These are phyloP conservation scores for Ceratobasidium sp. DNA, from an alignment of 1,284 basidiomycete species.

Conservation along the genomic window DNA sequence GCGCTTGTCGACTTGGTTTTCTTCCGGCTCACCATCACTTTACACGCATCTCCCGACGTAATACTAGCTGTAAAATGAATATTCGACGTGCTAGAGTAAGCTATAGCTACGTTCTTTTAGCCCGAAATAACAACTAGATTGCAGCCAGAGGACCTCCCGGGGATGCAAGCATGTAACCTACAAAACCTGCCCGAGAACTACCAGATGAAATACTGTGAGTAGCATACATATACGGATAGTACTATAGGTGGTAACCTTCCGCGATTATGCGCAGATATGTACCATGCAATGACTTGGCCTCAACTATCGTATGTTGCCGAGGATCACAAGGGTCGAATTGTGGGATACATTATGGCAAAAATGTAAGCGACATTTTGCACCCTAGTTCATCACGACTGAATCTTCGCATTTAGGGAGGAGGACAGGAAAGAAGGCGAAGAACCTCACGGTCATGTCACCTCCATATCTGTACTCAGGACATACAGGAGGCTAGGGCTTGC, in stretches of 20 bases:
- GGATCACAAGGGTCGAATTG: constrained; percentile 87
- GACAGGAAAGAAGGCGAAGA: constrained; percentile 70
- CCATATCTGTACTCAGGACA: constrained; percentile 88
- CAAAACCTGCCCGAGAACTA: constrained; percentile 92
- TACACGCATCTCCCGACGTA: not conserved
- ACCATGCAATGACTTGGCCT: constrained; percentile 93
- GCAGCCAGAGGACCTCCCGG: constrained; percentile 74
- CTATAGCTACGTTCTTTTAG: not conserved
- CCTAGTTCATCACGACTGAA: constrained; percentile 40
- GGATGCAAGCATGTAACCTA: constrained; percentile 93
- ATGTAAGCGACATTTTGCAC: constrained; percentile 68
- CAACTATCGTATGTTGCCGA: constrained; percentile 95
- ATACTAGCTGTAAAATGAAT: constrained; percentile 44
- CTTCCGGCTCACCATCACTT: not conserved
- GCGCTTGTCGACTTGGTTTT: constrained; percentile 11
- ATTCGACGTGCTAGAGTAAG: constrained; percentile 49
- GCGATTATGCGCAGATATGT: constrained; percentile 73
- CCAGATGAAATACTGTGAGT: constrained; percentile 86
- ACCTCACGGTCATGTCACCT: constrained; percentile 90
- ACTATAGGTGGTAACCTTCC: not conserved
- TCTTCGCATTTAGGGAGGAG: constrained; percentile 70
- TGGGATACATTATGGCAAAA: constrained; percentile 95
- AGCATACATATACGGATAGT: not conserved
- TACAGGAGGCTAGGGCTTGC: constrained; percentile 89
- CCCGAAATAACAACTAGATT: not conserved